Base-by-base conservation (phyloP, 2,329 filamentous ascomycete genomes). In the Fusarium sp. region DNA sequence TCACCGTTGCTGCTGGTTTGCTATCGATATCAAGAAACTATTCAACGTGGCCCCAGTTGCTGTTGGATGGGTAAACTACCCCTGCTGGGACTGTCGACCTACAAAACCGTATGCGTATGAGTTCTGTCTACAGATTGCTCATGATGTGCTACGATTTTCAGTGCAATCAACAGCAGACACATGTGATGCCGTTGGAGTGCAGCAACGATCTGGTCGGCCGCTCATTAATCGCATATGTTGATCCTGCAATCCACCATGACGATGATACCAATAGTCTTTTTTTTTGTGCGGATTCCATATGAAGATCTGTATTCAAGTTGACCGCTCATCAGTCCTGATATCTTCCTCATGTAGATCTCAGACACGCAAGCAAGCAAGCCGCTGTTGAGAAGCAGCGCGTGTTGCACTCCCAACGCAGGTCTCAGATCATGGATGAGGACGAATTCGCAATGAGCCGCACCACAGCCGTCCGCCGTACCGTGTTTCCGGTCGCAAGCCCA, bases 1-100 rank as follows among this genome's bases (percentile, higher is more conserved):
- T 65, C 72, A 71, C 70, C 67, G 70, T 74, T 64, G 68, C 62
- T 71, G 70, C 67, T 61, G 64, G 70, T 74, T 74, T 73, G 71
- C 66, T 60, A 72, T 71, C 71, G 71, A 73, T 43, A 50, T 54
- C 23, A 10, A 50, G 56, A 70, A 63, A 23, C 66, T 50, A 49
- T 63, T 58, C 68, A 50, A 71, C 70, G 56, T 71, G 71, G 67
- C 63, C 70, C 70, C 66, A 67, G 70, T 58, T 62, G 60, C 45
- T 64, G 63, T 54, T 65, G 33, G 55, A 65, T 73, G 70, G 65
- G 70, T 44, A 41, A 41, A 41, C 49, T 19, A 56, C 46, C 54
- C 63, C 45, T 71, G 57, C 58, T 41, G 37, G 22, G 23, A 37
- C 45, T 58, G 44, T 57, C 57, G 59, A 46, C 41, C 55, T 35